Conservation (phyloP, 2,329 filamentous ascomycete species). For the Aspergillus ibericus region DNA sequence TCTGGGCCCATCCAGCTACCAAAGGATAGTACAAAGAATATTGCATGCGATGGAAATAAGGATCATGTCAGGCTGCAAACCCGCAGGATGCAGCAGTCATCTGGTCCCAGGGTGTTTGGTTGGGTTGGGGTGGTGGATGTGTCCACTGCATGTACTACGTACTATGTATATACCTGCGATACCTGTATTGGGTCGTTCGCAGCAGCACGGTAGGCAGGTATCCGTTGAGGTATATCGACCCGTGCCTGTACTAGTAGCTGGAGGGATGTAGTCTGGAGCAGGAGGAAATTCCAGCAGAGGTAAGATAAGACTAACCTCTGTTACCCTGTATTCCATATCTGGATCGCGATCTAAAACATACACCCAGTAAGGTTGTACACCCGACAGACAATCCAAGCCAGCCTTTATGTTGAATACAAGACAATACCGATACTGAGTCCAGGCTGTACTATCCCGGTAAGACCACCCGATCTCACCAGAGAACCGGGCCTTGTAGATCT, state of each 20-base stretch:
- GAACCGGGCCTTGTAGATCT: conserved; percentile 17
- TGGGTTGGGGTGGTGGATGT: conserved; percentile 7
- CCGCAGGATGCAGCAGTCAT: conserved; percentile 23
- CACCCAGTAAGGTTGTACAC: conserved; percentile 6
- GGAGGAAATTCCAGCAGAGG: not conserved
- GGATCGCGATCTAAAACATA: conserved; percentile 4
- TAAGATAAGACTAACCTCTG: too few species aligned
- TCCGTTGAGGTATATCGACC: not conserved
- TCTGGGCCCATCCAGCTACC: not conserved
- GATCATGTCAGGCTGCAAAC: conserved; percentile 23
- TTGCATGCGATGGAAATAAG: conserved; percentile 22
- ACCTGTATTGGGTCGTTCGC: not conserved
- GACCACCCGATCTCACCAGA: conserved; percentile 12
- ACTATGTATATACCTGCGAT: not conserved
- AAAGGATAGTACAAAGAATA: not conserved
- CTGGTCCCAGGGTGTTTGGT: conserved; percentile 12
- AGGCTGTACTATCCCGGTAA: conserved; percentile 4
- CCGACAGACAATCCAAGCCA: not conserved
- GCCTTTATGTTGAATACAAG: not conserved
- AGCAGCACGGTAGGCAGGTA: not conserved
- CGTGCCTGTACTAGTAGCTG: not conserved
- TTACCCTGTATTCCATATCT: not conserved
- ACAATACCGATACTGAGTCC: not conserved
- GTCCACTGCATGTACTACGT: conserved; percentile 8
- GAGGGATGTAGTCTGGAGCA: not conserved